A percentile compares a stretch with the other conserved stretches of the same genome.
Evolutionary conservation across 2,329 filamentous ascomycete species (phyloP).

Genomic region (Aspergillus flavus): DNA sequence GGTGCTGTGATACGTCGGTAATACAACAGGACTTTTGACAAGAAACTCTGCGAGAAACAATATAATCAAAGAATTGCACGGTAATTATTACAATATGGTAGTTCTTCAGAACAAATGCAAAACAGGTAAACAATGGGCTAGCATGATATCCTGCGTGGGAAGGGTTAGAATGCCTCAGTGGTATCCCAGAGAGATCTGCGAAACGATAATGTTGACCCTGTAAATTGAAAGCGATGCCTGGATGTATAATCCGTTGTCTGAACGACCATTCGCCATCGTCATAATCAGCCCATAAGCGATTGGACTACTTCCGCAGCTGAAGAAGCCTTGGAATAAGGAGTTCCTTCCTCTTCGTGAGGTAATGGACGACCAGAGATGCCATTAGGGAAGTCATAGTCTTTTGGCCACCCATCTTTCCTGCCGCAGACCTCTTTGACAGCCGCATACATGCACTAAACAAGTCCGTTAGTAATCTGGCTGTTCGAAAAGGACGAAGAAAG

Average conservation of each 20-base stretch:
- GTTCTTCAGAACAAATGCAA: too few relatives aligned
- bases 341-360: background rate
- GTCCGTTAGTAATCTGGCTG: background rate
- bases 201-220: too few relatives aligned
- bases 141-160: background rate
- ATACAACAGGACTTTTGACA: too few relatives aligned
- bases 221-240: too few relatives aligned
- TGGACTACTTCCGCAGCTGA: background rate
- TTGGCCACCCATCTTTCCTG: background rate
- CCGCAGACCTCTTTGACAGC: background rate
- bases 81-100: too few relatives aligned
- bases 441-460: background rate
- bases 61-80: too few relatives aligned
- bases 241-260: too few relatives aligned
- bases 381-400: background rate
- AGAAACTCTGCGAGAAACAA: too few relatives aligned
- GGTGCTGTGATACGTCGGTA: too few relatives aligned
- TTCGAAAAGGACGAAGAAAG: background rate
- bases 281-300: background rate
- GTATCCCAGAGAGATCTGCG: background rate
- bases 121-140: fast-evolving
- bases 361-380: background rate
- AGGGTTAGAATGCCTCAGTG: background rate
- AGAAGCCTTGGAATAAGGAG: background rate
- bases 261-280: too few relatives aligned